Evolutionary conservation across 2,329 filamentous ascomycete genomes (phyloP), one percentile per base, ranked within the genome.

Genomic region (Mycosphaerella sp.): DNA sequence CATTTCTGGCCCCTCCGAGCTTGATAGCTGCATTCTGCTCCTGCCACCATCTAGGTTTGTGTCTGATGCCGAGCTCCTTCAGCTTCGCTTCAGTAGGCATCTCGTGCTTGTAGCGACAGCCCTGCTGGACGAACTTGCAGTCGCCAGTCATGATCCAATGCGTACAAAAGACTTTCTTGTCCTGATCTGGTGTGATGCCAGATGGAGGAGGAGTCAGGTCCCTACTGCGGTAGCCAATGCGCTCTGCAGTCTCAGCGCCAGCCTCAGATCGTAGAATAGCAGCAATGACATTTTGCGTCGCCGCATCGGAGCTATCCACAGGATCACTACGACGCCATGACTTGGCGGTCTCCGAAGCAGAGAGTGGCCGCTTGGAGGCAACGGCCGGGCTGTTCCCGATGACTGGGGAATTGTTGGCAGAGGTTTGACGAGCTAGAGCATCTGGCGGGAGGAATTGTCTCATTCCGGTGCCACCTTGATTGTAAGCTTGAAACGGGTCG

Each of bases 121-220:
- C 90, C 66, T 91, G 85, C 68, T 95, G 88, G 3, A 80, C 84
- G 69, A 89, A 96, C 58, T 86, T 86, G 68, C 91, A 96, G 42
- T 87, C 82, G 17, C 89, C 90, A 55, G 87, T 85, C 63, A 88
- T 84, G 51, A 95, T 85, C 90, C 90, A 96, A 70, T 92, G 89
- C 55, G 89, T 88, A 72, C 90, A 95, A 70, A 86, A 95, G 23
- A 86, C 74, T 68, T 95, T 95, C 64, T 80, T 81, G 5, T 71
- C 69, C 4, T 65, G 66, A 9, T 74, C 69, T 14, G 72, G 71
- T 14, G 69, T 59, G n/a, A 66, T 61, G 21, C 72, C 70, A 0
- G 73, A 73, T 2, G 72, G 69, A 4, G 69, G 62, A 9, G 64
- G 59, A 3, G 52, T 51, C 54, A 23, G 56, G 53, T 47, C 53